A percentile compares a stretch with the other conserved stretches of the same genome.
Evolutionary conservation across 176 grass and related monocot species (phyloP).

Genomic region (Phoenix dactylifera): DNA sequence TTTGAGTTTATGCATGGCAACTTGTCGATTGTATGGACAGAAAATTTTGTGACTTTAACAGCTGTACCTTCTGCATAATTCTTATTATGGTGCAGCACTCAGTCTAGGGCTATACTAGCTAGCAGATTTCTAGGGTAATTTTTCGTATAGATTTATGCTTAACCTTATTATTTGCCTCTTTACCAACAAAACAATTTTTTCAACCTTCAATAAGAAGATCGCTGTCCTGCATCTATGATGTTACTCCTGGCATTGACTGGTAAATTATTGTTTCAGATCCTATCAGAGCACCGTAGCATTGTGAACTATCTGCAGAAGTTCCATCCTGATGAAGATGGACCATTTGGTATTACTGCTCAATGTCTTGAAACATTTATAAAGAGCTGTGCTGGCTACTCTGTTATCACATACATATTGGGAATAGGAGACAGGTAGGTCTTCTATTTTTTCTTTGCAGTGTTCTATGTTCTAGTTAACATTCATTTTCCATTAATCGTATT

Average conservation of each 20-base stretch:
- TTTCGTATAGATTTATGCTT: too few relatives aligned
- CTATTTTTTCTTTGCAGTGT: neutral
- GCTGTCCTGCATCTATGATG: neutral
- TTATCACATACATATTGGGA: slow-evolving; percentile 94
- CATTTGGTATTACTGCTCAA: slow-evolving; percentile 87
- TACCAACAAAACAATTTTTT: too few relatives aligned
- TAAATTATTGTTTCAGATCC: slow-evolving; percentile 40
- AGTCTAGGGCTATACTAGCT: too few relatives aligned
- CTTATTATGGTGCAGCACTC: too few relatives aligned
- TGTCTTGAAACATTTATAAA: slow-evolving; percentile 93
- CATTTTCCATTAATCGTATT: neutral
- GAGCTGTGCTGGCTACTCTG: slow-evolving; percentile 86
- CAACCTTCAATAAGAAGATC: too few relatives aligned
- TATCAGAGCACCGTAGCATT: slow-evolving; percentile 89
- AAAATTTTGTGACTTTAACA: too few relatives aligned
- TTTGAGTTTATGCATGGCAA: too few relatives aligned
- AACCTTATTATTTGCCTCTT: too few relatives aligned
- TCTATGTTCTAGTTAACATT: neutral
- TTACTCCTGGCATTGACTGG: neutral
- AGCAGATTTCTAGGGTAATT: too few relatives aligned
- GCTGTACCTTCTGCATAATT: too few relatives aligned
- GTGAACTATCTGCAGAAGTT: slow-evolving; percentile 81
- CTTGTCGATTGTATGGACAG: too few relatives aligned
- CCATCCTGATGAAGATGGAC: slow-evolving; percentile 73
- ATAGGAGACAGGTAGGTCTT: slow-evolving; percentile 78